Evolutionary conservation across 2,329 filamentous ascomycete genomes (phyloP), one percentile per base, ranked within the genome.

Genomic region (Orbilia oligospora): DNA sequence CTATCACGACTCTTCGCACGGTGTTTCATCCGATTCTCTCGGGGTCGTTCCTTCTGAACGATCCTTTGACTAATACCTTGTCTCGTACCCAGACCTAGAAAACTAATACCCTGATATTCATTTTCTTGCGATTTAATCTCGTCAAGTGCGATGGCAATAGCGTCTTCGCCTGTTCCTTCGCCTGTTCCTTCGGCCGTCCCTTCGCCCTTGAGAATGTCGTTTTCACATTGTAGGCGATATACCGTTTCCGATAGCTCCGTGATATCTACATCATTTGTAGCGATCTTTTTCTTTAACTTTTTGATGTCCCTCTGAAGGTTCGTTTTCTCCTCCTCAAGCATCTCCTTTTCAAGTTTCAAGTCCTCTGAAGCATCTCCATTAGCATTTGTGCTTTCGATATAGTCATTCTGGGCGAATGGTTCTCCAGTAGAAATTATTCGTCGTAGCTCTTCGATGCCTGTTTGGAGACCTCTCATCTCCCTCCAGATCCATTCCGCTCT

Each of bases 211-310:
- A 58, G 33, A 0, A 14, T 14, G 8, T 58, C 53, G 33, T 58
- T 58, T 10, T 58, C 53, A 18, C 16, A 58, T 38, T 58, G 53
- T 6, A 58, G 12, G 22, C 53, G 53, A 58, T 58, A 58, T 58
- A 58, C 53, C 16, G 53, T 58, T 58, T 58, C 53, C n/a, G 53
- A 58, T 22, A 58, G n/a, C n/a, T 58, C 53, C 2, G 12, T 5
- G 9, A 58, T 58, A 22, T 58, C 53, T 3, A 18, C 33, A 14
- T 58, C 33, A 5, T 38, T 38, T 0, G 30, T 3, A 16, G n/a
- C 53, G 0, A 58, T 5, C 8, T 38, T 33, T 18, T 22, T 38
- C 30, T 20, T 6, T 3, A 58, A 18, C 5, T 38, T 38, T 5
- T 22, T 22, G 3, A 58, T 20, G 9, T 36, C 10, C 10, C 20